Evolutionary conservation across 257 asterid genomes (phyloP).

Genomic region (Ehretia macrophylla): DNA sequence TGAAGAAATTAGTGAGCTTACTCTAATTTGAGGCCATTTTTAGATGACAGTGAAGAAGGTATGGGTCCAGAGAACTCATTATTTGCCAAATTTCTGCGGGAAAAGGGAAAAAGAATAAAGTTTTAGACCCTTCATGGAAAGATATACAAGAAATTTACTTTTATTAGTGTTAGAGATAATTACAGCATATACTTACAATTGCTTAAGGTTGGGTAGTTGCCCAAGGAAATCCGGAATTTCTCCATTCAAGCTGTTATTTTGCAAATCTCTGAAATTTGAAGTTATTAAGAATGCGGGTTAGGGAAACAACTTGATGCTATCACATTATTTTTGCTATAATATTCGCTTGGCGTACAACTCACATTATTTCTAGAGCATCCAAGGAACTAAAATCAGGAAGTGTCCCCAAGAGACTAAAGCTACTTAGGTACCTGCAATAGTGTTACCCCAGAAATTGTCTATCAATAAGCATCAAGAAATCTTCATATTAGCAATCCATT

Average conservation of each 20-base stretch:
- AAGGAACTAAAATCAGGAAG: constrained; percentile 41
- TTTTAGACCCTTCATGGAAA: not conserved
- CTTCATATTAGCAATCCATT: no score
- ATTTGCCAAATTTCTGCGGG: constrained; percentile 48
- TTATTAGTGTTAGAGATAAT: not conserved
- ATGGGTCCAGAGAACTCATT: constrained; percentile 49
- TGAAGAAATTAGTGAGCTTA: constrained; percentile 18
- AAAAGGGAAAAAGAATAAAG: not conserved
- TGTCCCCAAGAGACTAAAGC: constrained; percentile 26
- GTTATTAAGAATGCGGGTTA: no score
- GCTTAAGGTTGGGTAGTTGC: constrained; percentile 37
- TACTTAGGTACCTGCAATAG: constrained; percentile 28
- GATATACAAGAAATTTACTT: not conserved
- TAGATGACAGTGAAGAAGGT: constrained; percentile 46
- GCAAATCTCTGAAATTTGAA: constrained; percentile 41
- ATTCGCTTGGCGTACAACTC: not conserved
- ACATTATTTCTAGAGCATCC: constrained; percentile 59
- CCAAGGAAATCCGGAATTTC: constrained; percentile 60
- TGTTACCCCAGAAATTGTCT: not conserved
- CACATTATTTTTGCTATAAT: no score
- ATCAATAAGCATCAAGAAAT: no score
- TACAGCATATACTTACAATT: constrained; percentile 31
- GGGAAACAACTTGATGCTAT: not conserved
- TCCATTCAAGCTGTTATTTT: constrained; percentile 46
- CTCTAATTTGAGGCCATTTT: constrained; percentile 33